Conservation (phyloP, 768 basidiomycete genomes). For the Galerina marginata region DNA sequence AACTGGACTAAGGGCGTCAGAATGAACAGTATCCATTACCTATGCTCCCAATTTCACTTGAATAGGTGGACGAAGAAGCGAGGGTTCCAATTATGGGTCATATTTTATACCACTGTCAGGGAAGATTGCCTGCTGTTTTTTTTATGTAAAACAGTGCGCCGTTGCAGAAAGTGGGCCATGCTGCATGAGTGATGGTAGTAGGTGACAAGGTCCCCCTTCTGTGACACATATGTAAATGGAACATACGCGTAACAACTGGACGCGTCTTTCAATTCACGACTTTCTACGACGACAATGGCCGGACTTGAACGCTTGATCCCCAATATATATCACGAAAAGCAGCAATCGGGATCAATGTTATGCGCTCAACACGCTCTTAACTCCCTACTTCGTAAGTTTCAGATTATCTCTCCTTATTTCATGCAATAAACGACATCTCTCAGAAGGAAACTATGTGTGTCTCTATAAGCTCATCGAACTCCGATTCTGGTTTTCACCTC, state of each 20-base stretch:
- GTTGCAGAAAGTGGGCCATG: no score
- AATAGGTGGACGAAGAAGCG: no score
- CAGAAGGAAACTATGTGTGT: constrained; percentile 52
- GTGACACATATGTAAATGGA: not conserved
- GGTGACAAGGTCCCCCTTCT: no score
- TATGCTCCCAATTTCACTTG: no score
- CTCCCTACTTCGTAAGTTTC: constrained; percentile 70
- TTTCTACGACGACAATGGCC: constrained; percentile 47
- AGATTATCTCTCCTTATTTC: constrained; percentile 6
- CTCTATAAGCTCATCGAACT: not conserved
- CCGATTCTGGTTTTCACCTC: not conserved
- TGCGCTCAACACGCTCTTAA: constrained; percentile 91
- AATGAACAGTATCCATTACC: no score
- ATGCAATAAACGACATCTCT: constrained; percentile 15
- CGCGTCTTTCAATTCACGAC: constrained; percentile 1
- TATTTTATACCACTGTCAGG: no score
- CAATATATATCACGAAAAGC: constrained; percentile 79
- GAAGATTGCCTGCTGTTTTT: no score
- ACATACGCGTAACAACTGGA: not conserved
- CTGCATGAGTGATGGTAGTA: no score
- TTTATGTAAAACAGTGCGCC: no score
- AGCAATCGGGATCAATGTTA: constrained; percentile 80
- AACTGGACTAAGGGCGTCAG: no score
- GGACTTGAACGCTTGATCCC: constrained; percentile 57
- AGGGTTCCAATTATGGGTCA: no score